Percentiles rank a stretch among this genome's conserved stretches.
These are phyloP conservation scores for Marasmius fiardii DNA, from an alignment of 1,284 basidiomycete species.

Conservation along the genomic window DNA sequence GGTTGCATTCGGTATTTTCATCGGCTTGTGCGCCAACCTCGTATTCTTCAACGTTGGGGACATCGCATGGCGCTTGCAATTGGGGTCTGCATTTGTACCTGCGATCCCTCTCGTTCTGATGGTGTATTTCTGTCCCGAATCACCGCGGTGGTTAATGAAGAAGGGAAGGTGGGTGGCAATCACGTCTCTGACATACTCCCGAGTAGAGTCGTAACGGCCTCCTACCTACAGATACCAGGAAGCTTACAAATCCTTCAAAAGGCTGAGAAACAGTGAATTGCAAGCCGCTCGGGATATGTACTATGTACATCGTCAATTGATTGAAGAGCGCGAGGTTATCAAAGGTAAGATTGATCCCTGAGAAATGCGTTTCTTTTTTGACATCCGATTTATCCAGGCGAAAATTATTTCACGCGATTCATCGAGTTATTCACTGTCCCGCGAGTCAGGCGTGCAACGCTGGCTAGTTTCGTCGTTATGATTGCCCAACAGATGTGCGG, in stretches of 20 bases:
- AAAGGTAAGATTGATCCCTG: constrained; percentile 23
- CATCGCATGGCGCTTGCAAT: constrained; percentile 58
- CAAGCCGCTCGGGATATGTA: constrained; percentile 61
- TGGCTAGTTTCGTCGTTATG: constrained; percentile 68
- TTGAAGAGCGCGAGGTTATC: constrained; percentile 50
- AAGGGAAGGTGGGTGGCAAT: constrained; percentile 34
- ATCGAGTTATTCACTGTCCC: constrained; percentile 65
- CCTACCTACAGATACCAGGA: constrained; percentile 35
- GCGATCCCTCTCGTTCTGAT: constrained; percentile 45
- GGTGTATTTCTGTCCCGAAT: constrained; percentile 50
- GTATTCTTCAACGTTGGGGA: constrained; percentile 38
- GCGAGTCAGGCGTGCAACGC: constrained; percentile 66
- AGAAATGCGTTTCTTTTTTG: not conserved
- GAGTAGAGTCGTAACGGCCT: not conserved
- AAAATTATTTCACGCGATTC: constrained; percentile 50
- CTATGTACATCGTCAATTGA: constrained; percentile 58
- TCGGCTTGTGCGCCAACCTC: constrained; percentile 51
- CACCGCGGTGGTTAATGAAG: constrained; percentile 57
- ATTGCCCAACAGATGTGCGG: constrained; percentile 31
- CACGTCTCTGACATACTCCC: too few species aligned
- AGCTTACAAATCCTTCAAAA: constrained; percentile 55
- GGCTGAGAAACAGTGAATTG: constrained; percentile 60
- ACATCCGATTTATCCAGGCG: constrained; percentile 17
- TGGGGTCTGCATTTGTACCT: constrained; percentile 52
- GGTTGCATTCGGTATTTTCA: constrained; percentile 57